A percentile compares a stretch with the other conserved stretches of the same genome.
Evolutionary conservation across 2,329 filamentous ascomycete species (phyloP).

Genomic region (Fusarium subtropicale): DNA sequence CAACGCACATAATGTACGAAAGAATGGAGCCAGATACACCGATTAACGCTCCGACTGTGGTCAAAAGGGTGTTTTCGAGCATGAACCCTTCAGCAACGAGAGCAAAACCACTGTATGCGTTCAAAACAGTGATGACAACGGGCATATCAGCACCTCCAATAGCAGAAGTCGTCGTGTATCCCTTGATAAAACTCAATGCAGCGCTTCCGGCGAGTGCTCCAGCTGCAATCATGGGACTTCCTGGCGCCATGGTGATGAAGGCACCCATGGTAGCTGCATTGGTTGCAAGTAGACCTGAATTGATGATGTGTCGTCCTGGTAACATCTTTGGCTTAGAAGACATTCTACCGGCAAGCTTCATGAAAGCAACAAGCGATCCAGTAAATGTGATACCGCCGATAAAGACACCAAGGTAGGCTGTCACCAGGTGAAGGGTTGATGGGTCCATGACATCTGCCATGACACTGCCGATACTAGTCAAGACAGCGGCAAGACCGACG

Average conservation of each 20-base stretch:
- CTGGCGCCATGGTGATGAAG: slow-evolving; percentile 84
- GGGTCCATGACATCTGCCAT: slow-evolving; percentile 78
- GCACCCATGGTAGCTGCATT: slow-evolving; percentile 87
- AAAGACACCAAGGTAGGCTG: slow-evolving; percentile 85
- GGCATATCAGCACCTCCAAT: slow-evolving; percentile 97
- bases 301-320: slow-evolving; percentile 80
- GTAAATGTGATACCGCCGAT: slow-evolving; percentile 93
- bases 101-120: slow-evolving; percentile 91
- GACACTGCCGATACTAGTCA: slow-evolving; percentile 90
- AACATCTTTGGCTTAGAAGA: slow-evolving; percentile 79
- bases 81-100: slow-evolving; percentile 92
- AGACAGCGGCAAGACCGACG: slow-evolving; percentile 86
- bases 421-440: slow-evolving; percentile 84
- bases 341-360: slow-evolving; percentile 87
- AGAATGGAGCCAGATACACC: slow-evolving; percentile 90
- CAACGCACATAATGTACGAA: slow-evolving; percentile 87
- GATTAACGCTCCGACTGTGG: slow-evolving; percentile 86
- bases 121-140: slow-evolving; percentile 89
- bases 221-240: slow-evolving; percentile 81
- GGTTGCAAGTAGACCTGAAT: slow-evolving; percentile 77
- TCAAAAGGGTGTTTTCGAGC: slow-evolving; percentile 87
- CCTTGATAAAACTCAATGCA: slow-evolving; percentile 83
- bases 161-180: slow-evolving; percentile 86
- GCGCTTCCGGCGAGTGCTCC: slow-evolving; percentile 82
- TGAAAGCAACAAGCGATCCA: slow-evolving; percentile 87